Evolutionary conservation across 1,284 basidiomycete species (phyloP), one percentile per base, ranked within the genome.

Genomic region (Pseudozyma pruni): DNA sequence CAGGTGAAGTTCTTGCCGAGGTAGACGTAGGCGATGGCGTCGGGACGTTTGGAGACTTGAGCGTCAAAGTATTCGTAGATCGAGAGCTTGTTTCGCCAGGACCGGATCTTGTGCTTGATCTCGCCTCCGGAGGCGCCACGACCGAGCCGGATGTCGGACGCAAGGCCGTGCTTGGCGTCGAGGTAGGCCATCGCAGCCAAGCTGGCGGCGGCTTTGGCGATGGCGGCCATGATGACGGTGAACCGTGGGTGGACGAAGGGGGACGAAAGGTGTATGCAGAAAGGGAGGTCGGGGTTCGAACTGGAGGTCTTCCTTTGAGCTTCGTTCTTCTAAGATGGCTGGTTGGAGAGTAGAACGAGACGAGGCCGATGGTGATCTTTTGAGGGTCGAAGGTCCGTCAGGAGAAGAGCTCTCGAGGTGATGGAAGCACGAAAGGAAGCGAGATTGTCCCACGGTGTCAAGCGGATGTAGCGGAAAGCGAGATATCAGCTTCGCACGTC

Each of bases 101-200:
- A 20, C 17, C 73, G 72, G 17, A 57, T 41, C 39, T 68, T 68
- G 70, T 73, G 59, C 27, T 45, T 57, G 41, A 60, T 41, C 47
- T 72, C 66, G 9, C 60, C 71, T 35, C 39, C 48, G 25, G 42
- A 42, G 9, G 54, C 57, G 27, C 58, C 58, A 4, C 61, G 40
- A 19, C 54, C 74, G 44, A 78, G 55, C 8, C 43, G 31, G 19
- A 74, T 19, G 53, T 79, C 78, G 55, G 35, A 49, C 29, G 58
- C 32, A 22, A 78, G 9, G 34, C 76, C 76, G 41, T 73, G 62
- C 49, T 78, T 76, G 54, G 78, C 78, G 41, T 79, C 78, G 57
- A 78, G 58, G 51, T 79, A 79, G 41, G 78, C 73, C 27, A 68
- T 53, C 32, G 71, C 64, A 13, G 75, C 78, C 20, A 78, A n/a